Evolutionary conservation across 441 rosid species (phyloP).

Genomic region (Capsella rubella): DNA sequence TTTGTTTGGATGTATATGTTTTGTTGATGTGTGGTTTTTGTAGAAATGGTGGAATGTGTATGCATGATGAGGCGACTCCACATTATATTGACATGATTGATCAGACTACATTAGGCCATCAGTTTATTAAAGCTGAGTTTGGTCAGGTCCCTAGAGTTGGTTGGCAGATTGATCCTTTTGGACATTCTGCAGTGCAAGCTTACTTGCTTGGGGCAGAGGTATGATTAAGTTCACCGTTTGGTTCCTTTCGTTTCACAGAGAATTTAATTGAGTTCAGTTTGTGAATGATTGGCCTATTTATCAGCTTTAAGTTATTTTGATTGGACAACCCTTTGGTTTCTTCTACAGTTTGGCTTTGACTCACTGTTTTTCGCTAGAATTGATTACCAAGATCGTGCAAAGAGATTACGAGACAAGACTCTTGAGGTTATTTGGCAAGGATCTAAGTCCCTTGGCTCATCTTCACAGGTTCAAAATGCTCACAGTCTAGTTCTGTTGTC

Average conservation of each 20-base stretch:
- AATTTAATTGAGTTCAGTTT: not conserved
- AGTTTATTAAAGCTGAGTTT: slow-evolving; percentile 65
- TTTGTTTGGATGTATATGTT: not conserved
- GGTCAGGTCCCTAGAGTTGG: slow-evolving; percentile 76
- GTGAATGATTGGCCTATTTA: slow-evolving; percentile 3
- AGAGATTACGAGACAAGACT: slow-evolving; percentile 66
- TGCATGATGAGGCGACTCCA: slow-evolving; percentile 75
- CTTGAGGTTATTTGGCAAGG: slow-evolving; percentile 84
- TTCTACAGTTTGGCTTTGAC: slow-evolving; percentile 74
- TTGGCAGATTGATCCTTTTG: slow-evolving; percentile 85
- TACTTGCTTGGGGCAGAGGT: slow-evolving; percentile 85
- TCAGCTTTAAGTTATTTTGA: slow-evolving; percentile 8
- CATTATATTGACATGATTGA: slow-evolving; percentile 77
- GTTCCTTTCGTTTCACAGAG: slow-evolving; percentile 8
- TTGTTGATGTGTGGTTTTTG: slow-evolving; percentile 28
- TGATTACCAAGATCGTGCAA: slow-evolving; percentile 80
- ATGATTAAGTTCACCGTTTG: slow-evolving; percentile 22
- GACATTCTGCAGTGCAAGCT: slow-evolving; percentile 82
- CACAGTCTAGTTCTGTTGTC: slow-evolving; percentile 19
- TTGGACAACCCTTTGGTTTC: slow-evolving; percentile 29
- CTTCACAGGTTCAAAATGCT: slow-evolving; percentile 59
- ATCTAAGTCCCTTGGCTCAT: slow-evolving; percentile 76
- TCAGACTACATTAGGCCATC: slow-evolving; percentile 80
- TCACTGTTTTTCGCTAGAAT: slow-evolving; percentile 82
- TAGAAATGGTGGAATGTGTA: slow-evolving; percentile 79